phyloP scores from a whole-genome alignment of 2,329 filamentous ascomycete genomes.

The Sporothrix dimorphospora region DNA sequence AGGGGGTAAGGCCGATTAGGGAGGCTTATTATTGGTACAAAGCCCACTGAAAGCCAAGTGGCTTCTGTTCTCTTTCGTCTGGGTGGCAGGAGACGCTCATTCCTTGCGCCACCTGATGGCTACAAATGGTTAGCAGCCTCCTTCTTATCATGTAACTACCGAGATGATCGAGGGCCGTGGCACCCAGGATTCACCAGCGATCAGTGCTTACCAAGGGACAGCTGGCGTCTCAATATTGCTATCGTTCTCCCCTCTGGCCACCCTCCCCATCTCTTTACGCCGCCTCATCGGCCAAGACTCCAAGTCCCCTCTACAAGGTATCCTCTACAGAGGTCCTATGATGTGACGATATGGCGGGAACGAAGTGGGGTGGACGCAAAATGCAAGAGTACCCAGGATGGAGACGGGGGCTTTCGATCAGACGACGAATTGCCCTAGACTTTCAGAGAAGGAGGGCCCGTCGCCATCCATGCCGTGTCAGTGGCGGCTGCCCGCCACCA shows the following conservation, averaged over 20 bases:
- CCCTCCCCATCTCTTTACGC: background rate
- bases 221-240: too few relatives aligned
- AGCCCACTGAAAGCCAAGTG: background rate
- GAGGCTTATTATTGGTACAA: background rate
- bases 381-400: background rate
- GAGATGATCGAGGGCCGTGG: background rate
- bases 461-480: background rate
- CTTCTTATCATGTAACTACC: background rate
- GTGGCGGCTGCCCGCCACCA: conserved; percentile 6
- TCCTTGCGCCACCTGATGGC: background rate
- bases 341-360: background rate
- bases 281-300: background rate
- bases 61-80: background rate
- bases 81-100: background rate
- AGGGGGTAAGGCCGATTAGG: background rate
- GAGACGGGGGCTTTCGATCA: background rate
- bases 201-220: background rate
- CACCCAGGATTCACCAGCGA: background rate
- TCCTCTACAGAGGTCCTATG: conserved; percentile 17
- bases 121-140: background rate
- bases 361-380: background rate
- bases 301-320: too few relatives aligned
- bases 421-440: background rate
- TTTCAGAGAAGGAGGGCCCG: background rate
- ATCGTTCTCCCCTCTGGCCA: too few relatives aligned